Base-by-base conservation (phyloP, 345 rosid species). In the Pugionium dolabratum region DNA sequence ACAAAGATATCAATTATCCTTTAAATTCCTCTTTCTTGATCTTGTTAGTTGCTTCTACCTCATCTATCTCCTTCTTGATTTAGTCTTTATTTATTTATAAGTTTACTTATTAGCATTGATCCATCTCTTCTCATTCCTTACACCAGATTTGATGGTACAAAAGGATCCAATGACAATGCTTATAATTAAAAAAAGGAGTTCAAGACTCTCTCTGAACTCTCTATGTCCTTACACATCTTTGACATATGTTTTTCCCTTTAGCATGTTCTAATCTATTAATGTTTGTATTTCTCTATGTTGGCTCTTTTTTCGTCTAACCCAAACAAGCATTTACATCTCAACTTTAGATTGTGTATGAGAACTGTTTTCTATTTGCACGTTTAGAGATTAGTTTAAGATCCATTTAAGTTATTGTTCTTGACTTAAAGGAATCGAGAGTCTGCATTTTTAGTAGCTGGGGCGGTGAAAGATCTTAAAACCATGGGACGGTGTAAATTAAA, bases 361-460 rank as follows among this genome's bases (percentile, higher is more conserved):
- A 18, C 18, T 18, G 18, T 18, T 18, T 18, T 18, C 18, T 18
- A 18, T 18, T 18, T 18, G 18, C 18, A 18, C 18, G 18, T 18
- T 18, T 18, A 18, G 18, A 18, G 18, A 18, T 18, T 18, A 18
- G 18, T 18, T 18, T 18, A 18, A 18, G 18, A 18, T 18, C 18
- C 18, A 18, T 18, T 18, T 18, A 18, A 18, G 18, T 18, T 18
- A 18, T 18, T 18, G 18, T 18, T 18, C 18, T 18, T 18, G 18
- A 18, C 82, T 84, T 9, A 79, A 79, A 58, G 93, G 98, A 62
- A 86, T 89, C 6, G 96, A 89, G 79, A 77, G 84, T 76, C 82
- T 92, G 75, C 84, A 78, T 70, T 65, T 81, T 85, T 76, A 80
- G 77, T 59, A 58, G 33, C 33, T 27, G 44, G 68, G 68, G 40